Base-by-base conservation (phyloP, 495 filamentous ascomycete species). In the Lineolata rhizophorae region DNA sequence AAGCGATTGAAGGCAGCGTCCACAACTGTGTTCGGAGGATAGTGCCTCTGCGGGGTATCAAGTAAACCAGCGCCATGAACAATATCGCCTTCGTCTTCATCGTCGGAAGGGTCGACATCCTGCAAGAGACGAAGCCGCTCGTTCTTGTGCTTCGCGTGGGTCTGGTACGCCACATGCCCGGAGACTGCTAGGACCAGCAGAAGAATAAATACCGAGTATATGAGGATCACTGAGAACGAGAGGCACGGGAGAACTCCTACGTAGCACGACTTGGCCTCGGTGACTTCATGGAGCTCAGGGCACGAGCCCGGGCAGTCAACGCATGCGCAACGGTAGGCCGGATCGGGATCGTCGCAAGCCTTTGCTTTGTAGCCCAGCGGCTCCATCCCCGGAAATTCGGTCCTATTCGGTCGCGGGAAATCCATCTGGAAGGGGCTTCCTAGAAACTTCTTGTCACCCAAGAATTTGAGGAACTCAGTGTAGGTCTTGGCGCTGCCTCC, bases 361-460 rank as follows among this genome's bases (percentile, higher is more conserved):
- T 84, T 84, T 5, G 81, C 65, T 18, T 44, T 62, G 44, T 76
- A 67, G 15, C 72, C 46, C 41, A 67, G 51, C 5, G 79, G 56
- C 15, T 59, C 40, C 77, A 92, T 87, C 15, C 78, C 70, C 2
- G 55, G 38, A 40, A 68, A 70, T 14, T 49, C 41, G 20, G 49
- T 38, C 13, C 48, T 49, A 14, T 48, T 54, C 3, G 76, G 62
- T 13, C 62, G 50, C 6, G 74, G 76, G 45, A 85, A 97, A 57
- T 97, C 80, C 53, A 97, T 87, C 56, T 95, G 90, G 53, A 97
- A 95, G 0, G 87, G 87, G 31, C 82, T 93, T 5, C 87, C 90
- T 11, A 85, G 61, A 4, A 67, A 53, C 47, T 83, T 84, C 60
- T 90, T 76, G 41, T 90, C 70, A 8, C 87, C 87, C n/a, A 97